Percentiles rank a stretch among this genome's conserved stretches.
Conservation (phyloP, 2,329 filamentous ascomycete species). For the Alternaria triticimaculans region DNA sequence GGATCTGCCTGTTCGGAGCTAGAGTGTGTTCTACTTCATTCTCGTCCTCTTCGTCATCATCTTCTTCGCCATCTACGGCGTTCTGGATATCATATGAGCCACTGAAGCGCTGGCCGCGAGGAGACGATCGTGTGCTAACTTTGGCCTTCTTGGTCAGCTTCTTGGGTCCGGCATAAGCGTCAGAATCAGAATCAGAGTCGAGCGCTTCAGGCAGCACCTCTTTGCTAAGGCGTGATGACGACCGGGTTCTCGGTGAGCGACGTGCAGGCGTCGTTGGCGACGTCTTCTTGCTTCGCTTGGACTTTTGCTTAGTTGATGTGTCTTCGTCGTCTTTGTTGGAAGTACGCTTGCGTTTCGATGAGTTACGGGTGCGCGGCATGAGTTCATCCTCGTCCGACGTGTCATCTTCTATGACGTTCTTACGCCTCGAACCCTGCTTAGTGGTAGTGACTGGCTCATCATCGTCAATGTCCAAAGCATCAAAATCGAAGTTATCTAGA, state of each 20-base stretch:
- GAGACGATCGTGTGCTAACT: slow-evolving; percentile 1
- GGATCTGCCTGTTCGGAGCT: not conserved
- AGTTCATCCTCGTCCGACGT: not conserved
- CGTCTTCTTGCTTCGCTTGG: not conserved
- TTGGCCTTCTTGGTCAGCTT: not conserved
- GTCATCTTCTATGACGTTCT: not conserved
- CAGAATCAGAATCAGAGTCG: slow-evolving; percentile 12
- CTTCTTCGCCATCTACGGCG: not conserved
- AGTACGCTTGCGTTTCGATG: not conserved
- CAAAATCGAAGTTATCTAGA: not conserved
- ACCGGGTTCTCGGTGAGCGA: not conserved
- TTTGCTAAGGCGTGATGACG: not conserved
- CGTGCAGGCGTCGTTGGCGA: not conserved
- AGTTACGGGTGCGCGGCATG: not conserved
- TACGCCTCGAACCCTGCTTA: not conserved
- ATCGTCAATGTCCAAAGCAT: not conserved
- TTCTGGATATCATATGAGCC: slow-evolving; percentile 1
- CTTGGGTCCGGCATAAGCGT: slow-evolving; percentile 11
- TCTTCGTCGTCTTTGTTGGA: not conserved
- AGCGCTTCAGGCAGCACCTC: not conserved
- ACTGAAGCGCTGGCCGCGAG: not conserved
- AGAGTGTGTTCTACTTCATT: not conserved
- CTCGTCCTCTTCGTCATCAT: not conserved
- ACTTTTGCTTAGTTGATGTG: not conserved
- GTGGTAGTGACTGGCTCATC: not conserved